Evolutionary conservation across 768 basidiomycete genomes (phyloP).

Genomic region (Suillus luteus): DNA sequence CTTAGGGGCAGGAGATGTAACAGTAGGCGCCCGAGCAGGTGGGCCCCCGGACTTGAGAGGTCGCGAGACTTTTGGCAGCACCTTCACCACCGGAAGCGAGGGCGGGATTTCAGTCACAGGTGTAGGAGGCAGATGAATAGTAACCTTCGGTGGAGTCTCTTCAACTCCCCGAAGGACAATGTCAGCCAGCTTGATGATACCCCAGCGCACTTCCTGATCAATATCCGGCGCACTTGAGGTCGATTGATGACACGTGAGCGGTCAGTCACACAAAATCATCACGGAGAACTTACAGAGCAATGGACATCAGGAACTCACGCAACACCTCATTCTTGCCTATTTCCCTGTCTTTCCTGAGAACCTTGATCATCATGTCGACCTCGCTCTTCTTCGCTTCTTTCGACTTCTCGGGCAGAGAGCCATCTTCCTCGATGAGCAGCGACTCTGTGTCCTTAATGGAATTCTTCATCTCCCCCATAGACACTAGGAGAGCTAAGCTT

Average conservation of each 20-base stretch:
- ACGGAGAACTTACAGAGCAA: slow-evolving; percentile 62
- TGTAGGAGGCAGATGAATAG: slow-evolving; percentile 76
- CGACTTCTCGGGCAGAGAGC: slow-evolving; percentile 64
- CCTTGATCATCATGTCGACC: slow-evolving; percentile 82
- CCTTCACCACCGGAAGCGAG: slow-evolving; percentile 55
- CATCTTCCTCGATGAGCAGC: slow-evolving; percentile 85
- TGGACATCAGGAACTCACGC: slow-evolving; percentile 79
- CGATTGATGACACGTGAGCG: slow-evolving; percentile 7
- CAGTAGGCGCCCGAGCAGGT: slow-evolving; percentile 31
- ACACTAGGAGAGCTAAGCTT: slow-evolving; percentile 81
- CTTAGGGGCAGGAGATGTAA: slow-evolving; percentile 48
- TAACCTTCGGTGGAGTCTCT: slow-evolving; percentile 85
- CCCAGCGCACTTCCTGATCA: slow-evolving; percentile 91
- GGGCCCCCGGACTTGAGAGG: slow-evolving; percentile 38
- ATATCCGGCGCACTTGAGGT: slow-evolving; percentile 62
- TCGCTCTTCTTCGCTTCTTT: slow-evolving; percentile 83
- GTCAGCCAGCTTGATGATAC: slow-evolving; percentile 88
- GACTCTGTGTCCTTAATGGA: slow-evolving; percentile 71
- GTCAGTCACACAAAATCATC: slow-evolving; percentile 11
- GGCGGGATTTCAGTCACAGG: slow-evolving; percentile 67
- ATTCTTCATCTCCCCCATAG: slow-evolving; percentile 89
- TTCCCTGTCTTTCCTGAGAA: slow-evolving; percentile 84
- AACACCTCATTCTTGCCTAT: slow-evolving; percentile 79
- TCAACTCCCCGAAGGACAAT: slow-evolving; percentile 80
- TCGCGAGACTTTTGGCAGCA: slow-evolving; percentile 42